These are phyloP conservation scores for Phytophthora chlamydospora DNA, from an alignment of 352 stramenopile species.

Conservation along the genomic window DNA sequence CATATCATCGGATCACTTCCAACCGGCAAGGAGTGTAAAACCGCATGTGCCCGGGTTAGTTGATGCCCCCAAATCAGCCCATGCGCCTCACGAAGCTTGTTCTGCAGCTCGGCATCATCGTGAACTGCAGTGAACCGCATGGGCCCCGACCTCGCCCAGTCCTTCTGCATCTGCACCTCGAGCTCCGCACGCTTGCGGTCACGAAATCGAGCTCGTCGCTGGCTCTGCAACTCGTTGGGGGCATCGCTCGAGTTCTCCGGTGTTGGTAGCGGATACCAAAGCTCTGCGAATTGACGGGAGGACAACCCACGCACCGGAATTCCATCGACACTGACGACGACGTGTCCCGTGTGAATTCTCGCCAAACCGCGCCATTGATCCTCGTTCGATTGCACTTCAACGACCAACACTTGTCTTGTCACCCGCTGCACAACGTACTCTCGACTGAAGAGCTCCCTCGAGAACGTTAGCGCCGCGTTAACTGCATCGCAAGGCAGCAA, in stretches of 20 bases:
- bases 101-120: slow-evolving; percentile 15
- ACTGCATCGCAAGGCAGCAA: slow-evolving; percentile 24
- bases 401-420: slow-evolving; percentile 11
- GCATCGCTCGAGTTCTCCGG: background rate
- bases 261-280: slow-evolving; percentile 27
- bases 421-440: slow-evolving; percentile 49
- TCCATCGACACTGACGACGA: slow-evolving; percentile 41
- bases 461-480: slow-evolving; percentile 28
- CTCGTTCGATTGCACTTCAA: slow-evolving; percentile 14
- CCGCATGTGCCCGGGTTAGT: slow-evolving; percentile 21
- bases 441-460: slow-evolving; percentile 49
- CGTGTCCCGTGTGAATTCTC: slow-evolving; percentile 34
- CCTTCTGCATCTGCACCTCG: slow-evolving; percentile 41
- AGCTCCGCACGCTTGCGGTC: slow-evolving; percentile 45
- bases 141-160: slow-evolving; percentile 9
- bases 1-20: slow-evolving; percentile 33
- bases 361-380: slow-evolving; percentile 27
- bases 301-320: slow-evolving; percentile 28
- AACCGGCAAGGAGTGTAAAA: slow-evolving; percentile 11
- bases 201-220: slow-evolving; percentile 31
- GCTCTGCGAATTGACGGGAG: slow-evolving; percentile 35
- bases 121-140: slow-evolving; percentile 14
- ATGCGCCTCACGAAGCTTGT: slow-evolving; percentile 28
- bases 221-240: background rate
- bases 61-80: slow-evolving; percentile 40